phyloP scores from a whole-genome alignment of 2,329 filamentous ascomycete genomes.

The Diaporthe sp. region DNA sequence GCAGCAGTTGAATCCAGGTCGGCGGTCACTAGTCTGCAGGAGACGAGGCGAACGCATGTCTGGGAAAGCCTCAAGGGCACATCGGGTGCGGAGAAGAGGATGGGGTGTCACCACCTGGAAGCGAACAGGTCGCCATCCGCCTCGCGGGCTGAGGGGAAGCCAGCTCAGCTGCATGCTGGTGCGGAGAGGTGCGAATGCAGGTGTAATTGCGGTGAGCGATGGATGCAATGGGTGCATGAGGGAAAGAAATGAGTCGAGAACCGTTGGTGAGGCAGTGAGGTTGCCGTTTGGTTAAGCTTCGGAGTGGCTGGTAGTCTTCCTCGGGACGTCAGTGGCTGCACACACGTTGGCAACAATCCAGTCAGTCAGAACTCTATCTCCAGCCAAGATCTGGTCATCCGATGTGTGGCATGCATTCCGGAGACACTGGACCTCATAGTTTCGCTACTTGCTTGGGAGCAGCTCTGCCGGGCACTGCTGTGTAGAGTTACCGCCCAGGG shows the following conservation, averaged over 20 bases:
- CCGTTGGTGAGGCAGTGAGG: not conserved
- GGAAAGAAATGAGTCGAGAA: not conserved
- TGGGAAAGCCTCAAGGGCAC: conserved; percentile 18
- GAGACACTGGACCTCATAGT: not conserved
- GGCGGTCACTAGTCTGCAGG: not conserved
- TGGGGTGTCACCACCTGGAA: not conserved
- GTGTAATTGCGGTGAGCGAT: conserved; percentile 11
- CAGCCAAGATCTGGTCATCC: conserved; percentile 14
- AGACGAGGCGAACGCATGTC: not conserved
- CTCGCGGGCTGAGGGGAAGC: not conserved
- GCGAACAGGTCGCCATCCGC: not conserved
- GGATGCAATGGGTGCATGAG: not conserved
- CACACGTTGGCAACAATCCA: conserved; percentile 7
- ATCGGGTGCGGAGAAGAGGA: conserved; percentile 25
- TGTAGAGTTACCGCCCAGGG: not conserved
- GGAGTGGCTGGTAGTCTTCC: not conserved
- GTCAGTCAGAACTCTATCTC: conserved; percentile 23
- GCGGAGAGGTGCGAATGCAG: not conserved
- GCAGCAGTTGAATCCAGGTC: conserved; percentile 5
- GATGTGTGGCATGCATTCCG: conserved; percentile 4
- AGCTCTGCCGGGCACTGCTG: not conserved
- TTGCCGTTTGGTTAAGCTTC: not conserved
- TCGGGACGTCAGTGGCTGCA: not conserved
- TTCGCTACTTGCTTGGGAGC: not conserved
- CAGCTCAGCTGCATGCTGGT: not conserved